Evolutionary conservation across 2,329 filamentous ascomycete species (phyloP), one percentile per base, ranked within the genome.

Genomic region (Sclerotinia spermophila): DNA sequence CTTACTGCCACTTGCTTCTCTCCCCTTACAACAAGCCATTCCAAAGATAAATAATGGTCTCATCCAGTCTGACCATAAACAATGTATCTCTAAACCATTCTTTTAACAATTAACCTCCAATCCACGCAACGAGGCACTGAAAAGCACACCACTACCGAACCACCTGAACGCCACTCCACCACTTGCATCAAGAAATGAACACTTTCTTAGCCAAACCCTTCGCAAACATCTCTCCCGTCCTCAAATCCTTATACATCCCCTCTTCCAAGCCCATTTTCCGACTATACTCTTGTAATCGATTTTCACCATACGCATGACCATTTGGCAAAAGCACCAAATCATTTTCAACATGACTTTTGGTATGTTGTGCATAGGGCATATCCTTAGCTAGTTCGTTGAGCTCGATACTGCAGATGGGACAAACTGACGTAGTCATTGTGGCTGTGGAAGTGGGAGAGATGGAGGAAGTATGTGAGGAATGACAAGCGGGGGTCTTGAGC

Each of bases 381-480:
- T 91, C 90, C 67, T 90, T 86, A 2, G 96, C 95, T 45, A 99
- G 86, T 77, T 94, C 92, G 80, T 98, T 98, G 70, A 99, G 87
- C 81, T 99, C 96, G 0, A 92, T 96, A 62, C 92, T 96, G 83
- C 96, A 99, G 78, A 99, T 98, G 4, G 96, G 96, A 77, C 96
- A 99, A 56, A 98, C 89, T 11, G 92, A 90, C 2, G 89, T 89
- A 68, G 74, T 79, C 78, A 77, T 73, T 19, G 75, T 77, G 24
- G 77, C 76, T 0, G 76, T 76, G 65, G 80, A 79, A 65, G 75
- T 77, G 35, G 77, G 74, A 30, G 76, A 76, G 11, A 77, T 77
- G 65, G 78, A 72, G 17, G 72, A 73, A 15, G 73, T 68, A 42
- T 78, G 74, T 3, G 74, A 72, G 1, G 91, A 91, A 82, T 98